Evolutionary conservation across 2,329 filamentous ascomycete species (phyloP), one percentile per base, ranked within the genome.

Genomic region (Ceratocystis variospora): DNA sequence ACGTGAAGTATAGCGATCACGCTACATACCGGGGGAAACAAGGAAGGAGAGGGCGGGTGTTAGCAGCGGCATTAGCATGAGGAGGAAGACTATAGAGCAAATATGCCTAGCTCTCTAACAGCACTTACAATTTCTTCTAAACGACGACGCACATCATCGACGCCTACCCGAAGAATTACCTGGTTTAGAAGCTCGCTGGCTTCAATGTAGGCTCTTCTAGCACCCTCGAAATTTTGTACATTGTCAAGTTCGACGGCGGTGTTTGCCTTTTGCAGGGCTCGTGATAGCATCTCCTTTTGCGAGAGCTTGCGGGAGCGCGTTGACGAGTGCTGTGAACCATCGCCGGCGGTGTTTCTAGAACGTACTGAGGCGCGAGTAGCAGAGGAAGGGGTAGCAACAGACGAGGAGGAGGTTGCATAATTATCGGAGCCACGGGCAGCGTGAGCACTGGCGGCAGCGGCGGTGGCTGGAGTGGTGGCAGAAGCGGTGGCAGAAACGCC

Each of bases 201-300:
- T 76, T 99, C 94, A 10, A 83, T 81, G 74, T 99, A 99, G 15
- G 93, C 91, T 72, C 90, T 85, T 73, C 95, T 87, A 19, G 94
- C 94, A 50, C 90, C 91, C 74, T 93, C 89, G 69, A 94, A 93
- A 73, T 97, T 96, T 72, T 94, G 89, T 15, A 90, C 91, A 81
- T 96, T 97, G 76, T 99, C 94, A 50, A 99, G 83, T 70, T 96
- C 83, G 31, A 99, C 94, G 25, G 94, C 94, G 12, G 90, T 93
- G 73, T 99, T 96, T 62, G 94, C 94, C 77, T 96, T 96, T 73
- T 96, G 88, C 65, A 99, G 79, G 0, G 94, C 94, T 71, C 89
- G 89, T n/a, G 93, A 96, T 45, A 99, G 81, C 92, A 97, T 97
- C 10, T 87, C 89, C 78, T 96, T 97, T 74, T 97, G 88, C 0